Evolutionary conservation across 495 filamentous ascomycete species (phyloP).

Genomic region (Annulohypoxylon nitens): DNA sequence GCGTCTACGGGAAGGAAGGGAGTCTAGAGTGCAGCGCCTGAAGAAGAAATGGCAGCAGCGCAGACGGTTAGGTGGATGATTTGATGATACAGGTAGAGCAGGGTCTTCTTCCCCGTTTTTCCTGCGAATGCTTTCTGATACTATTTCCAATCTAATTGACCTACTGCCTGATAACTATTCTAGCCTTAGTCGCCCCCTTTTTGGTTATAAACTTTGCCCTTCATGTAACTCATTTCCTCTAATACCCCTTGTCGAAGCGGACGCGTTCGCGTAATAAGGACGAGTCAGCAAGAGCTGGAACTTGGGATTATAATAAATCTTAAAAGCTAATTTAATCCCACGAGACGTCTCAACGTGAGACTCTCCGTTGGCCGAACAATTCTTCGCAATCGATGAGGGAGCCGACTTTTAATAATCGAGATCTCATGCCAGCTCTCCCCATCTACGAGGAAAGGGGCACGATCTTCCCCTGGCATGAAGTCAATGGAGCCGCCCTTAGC

Average conservation of each 20-base stretch:
- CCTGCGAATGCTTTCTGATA: constrained; percentile 27
- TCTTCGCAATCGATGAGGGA: not conserved
- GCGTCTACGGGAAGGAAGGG: constrained; percentile 22
- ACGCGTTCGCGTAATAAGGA: not conserved
- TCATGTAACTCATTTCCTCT: constrained; percentile 1
- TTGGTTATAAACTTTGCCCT: not conserved
- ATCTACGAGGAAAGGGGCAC: constrained; percentile 18
- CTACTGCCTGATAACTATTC: not conserved
- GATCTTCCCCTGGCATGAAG: constrained; percentile 27
- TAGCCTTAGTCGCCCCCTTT: not conserved
- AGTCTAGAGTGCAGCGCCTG: constrained; percentile 38
- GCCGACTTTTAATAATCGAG: constrained; percentile 3
- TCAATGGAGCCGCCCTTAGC: constrained; percentile 25
- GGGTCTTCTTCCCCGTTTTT: constrained; percentile 20
- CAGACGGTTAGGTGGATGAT: constrained; percentile 35
- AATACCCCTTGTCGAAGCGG: not conserved
- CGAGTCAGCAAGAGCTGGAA: not conserved
- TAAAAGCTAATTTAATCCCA: not conserved
- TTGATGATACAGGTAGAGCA: constrained; percentile 49
- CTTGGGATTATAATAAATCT: not conserved
- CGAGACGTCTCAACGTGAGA: constrained; percentile 4
- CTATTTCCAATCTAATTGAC: constrained; percentile 4
- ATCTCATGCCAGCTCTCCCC: constrained; percentile 24
- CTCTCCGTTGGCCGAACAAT: constrained; percentile 21
- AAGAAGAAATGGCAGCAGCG: constrained; percentile 18